Evolutionary conservation across 164 flowering plant species (phyloP).

Genomic region (Houttuynia cordata): DNA sequence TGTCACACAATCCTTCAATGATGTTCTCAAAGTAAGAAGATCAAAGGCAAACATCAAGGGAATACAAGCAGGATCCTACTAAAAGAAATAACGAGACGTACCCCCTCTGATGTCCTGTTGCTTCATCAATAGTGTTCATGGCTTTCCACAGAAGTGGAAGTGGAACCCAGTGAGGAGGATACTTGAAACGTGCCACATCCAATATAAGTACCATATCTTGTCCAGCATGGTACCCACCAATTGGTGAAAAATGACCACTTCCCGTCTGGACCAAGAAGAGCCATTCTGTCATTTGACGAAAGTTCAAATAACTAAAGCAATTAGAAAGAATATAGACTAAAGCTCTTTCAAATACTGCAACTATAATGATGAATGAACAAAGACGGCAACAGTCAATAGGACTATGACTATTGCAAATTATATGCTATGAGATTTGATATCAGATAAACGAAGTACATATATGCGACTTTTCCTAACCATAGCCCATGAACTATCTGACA

Average conservation of each 20-base stretch:
- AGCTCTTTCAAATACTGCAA: background rate
- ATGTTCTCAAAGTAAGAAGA: background rate
- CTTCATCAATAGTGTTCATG: conserved; percentile 27
- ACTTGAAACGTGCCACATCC: conserved; percentile 41
- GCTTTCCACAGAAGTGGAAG: conserved; percentile 34
- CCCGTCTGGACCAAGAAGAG: conserved; percentile 26
- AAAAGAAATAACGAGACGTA: conserved; percentile 6
- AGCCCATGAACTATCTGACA: no score
- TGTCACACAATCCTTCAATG: background rate
- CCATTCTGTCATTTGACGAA: background rate
- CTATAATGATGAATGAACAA: no score
- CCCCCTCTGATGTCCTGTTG: conserved; percentile 29
- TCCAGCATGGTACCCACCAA: conserved; percentile 37
- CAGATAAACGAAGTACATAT: no score
- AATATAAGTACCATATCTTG: conserved; percentile 29
- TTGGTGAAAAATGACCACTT: conserved; percentile 35
- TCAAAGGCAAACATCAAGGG: background rate
- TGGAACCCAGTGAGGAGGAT: conserved; percentile 44
- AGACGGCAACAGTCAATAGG: no score
- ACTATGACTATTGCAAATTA: no score
- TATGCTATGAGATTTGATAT: no score
- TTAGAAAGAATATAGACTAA: no score
- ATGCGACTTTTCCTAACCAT: no score
- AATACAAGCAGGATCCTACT: no score
- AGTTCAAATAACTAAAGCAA: background rate